Base-by-base conservation (phyloP, 2,329 filamentous ascomycete species). In the Colletotrichum aenigma region DNA sequence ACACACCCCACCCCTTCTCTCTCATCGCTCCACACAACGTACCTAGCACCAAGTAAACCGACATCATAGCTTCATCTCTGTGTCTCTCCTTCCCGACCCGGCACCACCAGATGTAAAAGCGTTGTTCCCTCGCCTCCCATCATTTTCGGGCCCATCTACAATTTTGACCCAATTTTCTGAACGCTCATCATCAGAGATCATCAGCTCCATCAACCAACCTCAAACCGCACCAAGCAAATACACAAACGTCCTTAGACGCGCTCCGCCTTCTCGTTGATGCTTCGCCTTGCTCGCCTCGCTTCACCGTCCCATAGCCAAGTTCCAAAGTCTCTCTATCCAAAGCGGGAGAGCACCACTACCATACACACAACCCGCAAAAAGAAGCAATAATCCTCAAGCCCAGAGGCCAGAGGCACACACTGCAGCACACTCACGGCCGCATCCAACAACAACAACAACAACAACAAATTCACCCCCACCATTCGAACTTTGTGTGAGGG, bases 51-150 rank as follows among this genome's bases (percentile, higher is more conserved):
- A 75, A 65, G 69, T 70, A 71, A 71, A 75, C 69, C 76, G 75
- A 78, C 76, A 78, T 78, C 76, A 78, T 78, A 77, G 75, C 76
- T 77, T 78, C 76, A 70, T 70, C 58, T 70, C 55, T 77, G 74
- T 77, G 36, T 38, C 67, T 77, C 74, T 76, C 67, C 76, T 70
- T 74, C 76, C 73, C 68, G 65, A 74, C 75, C 75, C 60, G 66
- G 58, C 64, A 66, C 75, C 75, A 75, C 71, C 65, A 77, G 69
- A 78, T 72, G 75, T 75, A 78, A 78, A 78, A 76, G 75, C 76
- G 68, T 78, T 78, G 75, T 77, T 70, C 71, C 74, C 76, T 78
- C 76, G 71, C 75, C 76, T 78, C 75, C 74, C 76, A 66, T 62
- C 65, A 67, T 66, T 43, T 69, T 18, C 36, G 62, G 62, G 52